phyloP scores from a whole-genome alignment of 305 asterid species.

The Solanum chacoense region DNA sequence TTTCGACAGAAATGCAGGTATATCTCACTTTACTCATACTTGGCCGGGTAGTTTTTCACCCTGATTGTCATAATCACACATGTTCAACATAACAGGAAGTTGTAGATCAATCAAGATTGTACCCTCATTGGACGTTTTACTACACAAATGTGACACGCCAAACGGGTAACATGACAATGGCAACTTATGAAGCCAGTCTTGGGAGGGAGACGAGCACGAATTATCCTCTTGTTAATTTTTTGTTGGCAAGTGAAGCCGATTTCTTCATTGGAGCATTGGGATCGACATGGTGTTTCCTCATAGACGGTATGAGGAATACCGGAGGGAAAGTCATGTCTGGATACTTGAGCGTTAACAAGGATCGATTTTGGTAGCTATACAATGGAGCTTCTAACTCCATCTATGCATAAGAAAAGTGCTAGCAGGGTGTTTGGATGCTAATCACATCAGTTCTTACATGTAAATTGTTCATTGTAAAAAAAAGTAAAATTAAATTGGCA shows the following conservation, averaged over 20 bases:
- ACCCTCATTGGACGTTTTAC: slow-evolving; percentile 57
- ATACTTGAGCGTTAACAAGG: slow-evolving; percentile 89
- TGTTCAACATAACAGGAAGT: slow-evolving; percentile 43
- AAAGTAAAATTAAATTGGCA: not conserved
- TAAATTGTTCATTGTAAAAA: not conserved
- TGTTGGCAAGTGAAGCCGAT: slow-evolving; percentile 92
- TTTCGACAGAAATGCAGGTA: slow-evolving; percentile 98
- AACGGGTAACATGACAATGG: slow-evolving; percentile 71
- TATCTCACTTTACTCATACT: not conserved
- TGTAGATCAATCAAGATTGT: slow-evolving; percentile 43
- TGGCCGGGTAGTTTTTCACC: not conserved
- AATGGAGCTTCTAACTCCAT: not conserved
- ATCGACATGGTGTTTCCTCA: slow-evolving; percentile 85
- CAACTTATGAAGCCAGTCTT: slow-evolving; percentile 74
- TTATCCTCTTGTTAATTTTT: slow-evolving; percentile 81
- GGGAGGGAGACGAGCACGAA: slow-evolving; percentile 89
- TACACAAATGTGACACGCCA: slow-evolving; percentile 82
- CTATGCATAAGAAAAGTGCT: not conserved
- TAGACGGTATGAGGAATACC: slow-evolving; percentile 90
- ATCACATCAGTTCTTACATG: not conserved
- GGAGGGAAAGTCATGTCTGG: slow-evolving; percentile 94
- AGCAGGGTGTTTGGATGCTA: not conserved
- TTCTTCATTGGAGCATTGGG: slow-evolving; percentile 88
- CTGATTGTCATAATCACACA: not conserved
- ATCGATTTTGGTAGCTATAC: slow-evolving; percentile 64